Evolutionary conservation across 192 early-diverging fungal species (phyloP).

Genomic region (Backusella westeae): DNA sequence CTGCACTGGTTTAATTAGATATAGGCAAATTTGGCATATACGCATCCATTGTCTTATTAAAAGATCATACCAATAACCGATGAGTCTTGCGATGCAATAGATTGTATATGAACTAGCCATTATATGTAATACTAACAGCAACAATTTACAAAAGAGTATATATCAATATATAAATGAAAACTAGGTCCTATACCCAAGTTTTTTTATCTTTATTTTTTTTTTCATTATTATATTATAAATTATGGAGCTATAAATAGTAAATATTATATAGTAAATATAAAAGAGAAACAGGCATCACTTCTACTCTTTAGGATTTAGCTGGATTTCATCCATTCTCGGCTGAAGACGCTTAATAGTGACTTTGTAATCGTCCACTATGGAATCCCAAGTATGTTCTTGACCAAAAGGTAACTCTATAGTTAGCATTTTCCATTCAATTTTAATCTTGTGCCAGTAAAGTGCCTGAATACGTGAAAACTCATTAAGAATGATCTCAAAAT

Average conservation of each 20-base stretch:
- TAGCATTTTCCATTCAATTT: slow-evolving; percentile 31
- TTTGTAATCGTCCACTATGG: neutral
- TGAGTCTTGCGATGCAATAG: neutral
- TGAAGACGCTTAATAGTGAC: neutral
- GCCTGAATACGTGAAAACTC: slow-evolving; percentile 58
- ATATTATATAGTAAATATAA: neutral
- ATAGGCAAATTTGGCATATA: too few species aligned
- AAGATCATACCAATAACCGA: neutral
- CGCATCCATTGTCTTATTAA: too few species aligned
- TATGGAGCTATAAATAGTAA: neutral
- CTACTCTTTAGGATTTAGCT: neutral
- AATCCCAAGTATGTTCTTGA: neutral
- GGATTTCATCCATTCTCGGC: neutral
- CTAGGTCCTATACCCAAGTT: neutral
- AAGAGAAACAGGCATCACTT: neutral
- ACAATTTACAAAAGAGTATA: too few species aligned
- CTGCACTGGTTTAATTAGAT: too few species aligned
- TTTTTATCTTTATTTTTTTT: neutral
- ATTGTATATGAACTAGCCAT: neutral
- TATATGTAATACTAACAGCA: neutral
- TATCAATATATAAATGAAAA: neutral
- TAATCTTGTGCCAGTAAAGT: slow-evolving; percentile 46
- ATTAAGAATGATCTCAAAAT: slow-evolving; percentile 58
- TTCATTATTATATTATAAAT: neutral
- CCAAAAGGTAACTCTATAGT: slow-evolving; percentile 11